These are phyloP conservation scores for Curvularia sp. DNA, from an alignment of 2,329 filamentous ascomycete genomes.

Conservation along the genomic window DNA sequence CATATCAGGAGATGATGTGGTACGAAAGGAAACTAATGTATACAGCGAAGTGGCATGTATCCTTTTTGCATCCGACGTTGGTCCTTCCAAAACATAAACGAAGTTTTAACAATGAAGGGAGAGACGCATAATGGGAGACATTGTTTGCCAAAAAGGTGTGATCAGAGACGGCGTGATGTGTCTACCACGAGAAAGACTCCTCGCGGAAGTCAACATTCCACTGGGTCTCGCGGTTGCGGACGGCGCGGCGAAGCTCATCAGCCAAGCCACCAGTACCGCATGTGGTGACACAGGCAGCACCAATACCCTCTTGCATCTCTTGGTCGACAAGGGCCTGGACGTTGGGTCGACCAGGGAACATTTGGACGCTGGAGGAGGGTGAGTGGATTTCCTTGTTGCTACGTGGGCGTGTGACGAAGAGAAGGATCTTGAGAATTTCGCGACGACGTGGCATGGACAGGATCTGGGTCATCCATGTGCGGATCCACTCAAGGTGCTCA, in stretches of 20 bases:
- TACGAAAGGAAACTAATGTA: constrained; percentile 36
- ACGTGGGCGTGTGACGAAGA: constrained; percentile 89
- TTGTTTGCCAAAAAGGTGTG: constrained; percentile 23
- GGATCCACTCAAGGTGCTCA: constrained; percentile 90
- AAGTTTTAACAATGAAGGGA: constrained; percentile 14
- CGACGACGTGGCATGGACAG: constrained; percentile 80
- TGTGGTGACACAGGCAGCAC: constrained; percentile 86
- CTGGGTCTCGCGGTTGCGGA: constrained; percentile 68
- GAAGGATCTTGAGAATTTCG: constrained; percentile 82
- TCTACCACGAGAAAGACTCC: constrained; percentile 74
- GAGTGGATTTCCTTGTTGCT: constrained; percentile 82
- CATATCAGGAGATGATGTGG: constrained; percentile 22
- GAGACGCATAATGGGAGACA: constrained; percentile 19
- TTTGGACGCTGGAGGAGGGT: constrained; percentile 80
- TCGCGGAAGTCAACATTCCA: constrained; percentile 79
- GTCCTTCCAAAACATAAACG: constrained; percentile 13
- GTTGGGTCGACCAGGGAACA: constrained; percentile 90
- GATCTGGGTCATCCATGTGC: constrained; percentile 88
- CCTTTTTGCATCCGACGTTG: constrained; percentile 22
- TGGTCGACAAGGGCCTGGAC: constrained; percentile 78
- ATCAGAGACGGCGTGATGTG: constrained; percentile 10
- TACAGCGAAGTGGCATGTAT: constrained; percentile 36
- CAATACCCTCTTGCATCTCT: constrained; percentile 81
- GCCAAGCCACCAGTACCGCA: constrained; percentile 77
- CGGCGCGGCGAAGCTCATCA: constrained; percentile 74